Conservation (phyloP, 2,329 filamentous ascomycete species). For the Laburnicola sp. region DNA sequence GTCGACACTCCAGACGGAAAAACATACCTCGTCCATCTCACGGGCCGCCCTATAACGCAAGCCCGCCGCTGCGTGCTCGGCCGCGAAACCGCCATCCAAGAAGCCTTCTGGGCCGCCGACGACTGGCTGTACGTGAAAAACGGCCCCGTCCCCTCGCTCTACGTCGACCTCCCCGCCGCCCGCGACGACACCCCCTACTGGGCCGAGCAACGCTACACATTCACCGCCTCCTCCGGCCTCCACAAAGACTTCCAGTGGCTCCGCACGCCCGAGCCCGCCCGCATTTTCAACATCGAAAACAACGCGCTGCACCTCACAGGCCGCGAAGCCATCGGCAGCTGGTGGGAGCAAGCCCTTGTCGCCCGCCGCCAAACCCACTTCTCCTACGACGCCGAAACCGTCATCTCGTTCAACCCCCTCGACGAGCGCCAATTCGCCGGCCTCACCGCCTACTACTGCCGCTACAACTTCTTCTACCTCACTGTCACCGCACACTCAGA, state of each 20-base stretch:
- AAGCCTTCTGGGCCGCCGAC: conserved; percentile 62
- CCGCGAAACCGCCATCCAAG: conserved; percentile 54
- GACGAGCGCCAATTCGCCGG: conserved; percentile 66
- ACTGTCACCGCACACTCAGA: conserved; percentile 61
- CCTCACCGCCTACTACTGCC: conserved; percentile 64
- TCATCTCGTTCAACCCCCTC: conserved; percentile 56
- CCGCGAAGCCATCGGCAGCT: conserved; percentile 55
- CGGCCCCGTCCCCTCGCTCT: conserved; percentile 53
- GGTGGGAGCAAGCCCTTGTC: conserved; percentile 57
- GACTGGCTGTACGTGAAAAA: conserved; percentile 66
- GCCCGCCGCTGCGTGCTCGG: conserved; percentile 41
- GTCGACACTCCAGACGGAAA: conserved; percentile 41
- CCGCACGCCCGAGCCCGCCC: conserved; percentile 54
- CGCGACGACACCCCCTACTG: conserved; percentile 38
- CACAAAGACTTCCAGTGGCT: conserved; percentile 62
- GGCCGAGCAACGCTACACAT: conserved; percentile 53
- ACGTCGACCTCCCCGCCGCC: conserved; percentile 34
- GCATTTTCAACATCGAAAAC: conserved; percentile 53
- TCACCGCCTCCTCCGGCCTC: conserved; percentile 49
- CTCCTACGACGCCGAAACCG: conserved; percentile 63
- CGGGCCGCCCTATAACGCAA: conserved; percentile 40
- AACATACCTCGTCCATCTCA: conserved; percentile 41
- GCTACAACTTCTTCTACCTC: conserved; percentile 68
- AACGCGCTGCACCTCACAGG: conserved; percentile 57
- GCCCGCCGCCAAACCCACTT: conserved; percentile 61